Conservation (phyloP, 2,329 filamentous ascomycete species). For the Scedosporium boydii region DNA sequence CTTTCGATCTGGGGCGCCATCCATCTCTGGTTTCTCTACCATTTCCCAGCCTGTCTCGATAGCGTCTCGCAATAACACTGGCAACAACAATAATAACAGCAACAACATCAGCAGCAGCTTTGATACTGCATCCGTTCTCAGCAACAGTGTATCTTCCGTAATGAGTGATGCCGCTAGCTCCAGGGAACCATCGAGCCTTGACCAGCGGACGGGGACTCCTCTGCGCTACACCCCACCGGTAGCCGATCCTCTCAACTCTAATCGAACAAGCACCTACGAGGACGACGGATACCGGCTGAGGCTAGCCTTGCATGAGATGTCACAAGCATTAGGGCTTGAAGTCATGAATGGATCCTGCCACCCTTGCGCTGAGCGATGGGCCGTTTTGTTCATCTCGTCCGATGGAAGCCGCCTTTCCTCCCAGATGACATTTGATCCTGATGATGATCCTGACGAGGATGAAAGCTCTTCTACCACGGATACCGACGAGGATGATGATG, state of each 20-base stretch:
- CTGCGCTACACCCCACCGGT: slow-evolving; percentile 46
- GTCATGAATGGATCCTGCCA: slow-evolving; percentile 59
- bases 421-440: slow-evolving; percentile 62
- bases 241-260: slow-evolving; percentile 32
- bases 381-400: slow-evolving; percentile 67
- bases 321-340: slow-evolving; percentile 53
- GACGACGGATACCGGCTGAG: slow-evolving; percentile 58
- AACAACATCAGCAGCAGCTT: slow-evolving; percentile 18
- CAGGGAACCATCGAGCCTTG: slow-evolving; percentile 52
- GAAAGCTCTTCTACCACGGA: slow-evolving; percentile 51
- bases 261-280: slow-evolving; percentile 43
- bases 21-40: slow-evolving; percentile 56
- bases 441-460: slow-evolving; percentile 60
- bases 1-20: slow-evolving; percentile 58
- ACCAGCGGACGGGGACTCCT: slow-evolving; percentile 36
- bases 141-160: slow-evolving; percentile 62
- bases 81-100: slow-evolving; percentile 24
- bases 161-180: slow-evolving; percentile 62
- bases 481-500: slow-evolving; percentile 51
- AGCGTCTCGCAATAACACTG: slow-evolving; percentile 29
- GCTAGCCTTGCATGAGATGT: slow-evolving; percentile 62
- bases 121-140: slow-evolving; percentile 62
- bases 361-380: slow-evolving; percentile 76
- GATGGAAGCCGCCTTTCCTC: slow-evolving; percentile 62
- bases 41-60: slow-evolving; percentile 61